These are phyloP conservation scores for Mariannaea elegans DNA, from an alignment of 2,329 filamentous ascomycete genomes.

Conservation along the genomic window DNA sequence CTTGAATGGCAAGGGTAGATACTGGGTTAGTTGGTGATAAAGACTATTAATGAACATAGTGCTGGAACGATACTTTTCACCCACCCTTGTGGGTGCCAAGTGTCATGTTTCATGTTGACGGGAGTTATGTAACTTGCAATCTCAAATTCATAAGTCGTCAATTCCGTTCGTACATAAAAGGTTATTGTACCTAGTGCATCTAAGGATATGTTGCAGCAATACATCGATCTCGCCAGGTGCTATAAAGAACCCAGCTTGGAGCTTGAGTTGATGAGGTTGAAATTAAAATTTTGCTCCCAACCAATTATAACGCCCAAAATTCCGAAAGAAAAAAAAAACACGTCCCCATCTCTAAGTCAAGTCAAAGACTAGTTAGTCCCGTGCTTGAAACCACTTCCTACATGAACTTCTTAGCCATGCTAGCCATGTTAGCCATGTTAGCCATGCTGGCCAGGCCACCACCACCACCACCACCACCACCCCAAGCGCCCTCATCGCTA, in stretches of 20 bases:
- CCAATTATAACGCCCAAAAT: slow-evolving; percentile 32
- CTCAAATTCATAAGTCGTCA: slow-evolving; percentile 9
- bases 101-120: slow-evolving; percentile 16
- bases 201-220: neutral
- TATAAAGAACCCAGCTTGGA: neutral
- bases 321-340: slow-evolving; percentile 10
- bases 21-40: slow-evolving; percentile 30
- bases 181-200: neutral
- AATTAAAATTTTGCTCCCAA: slow-evolving; percentile 18
- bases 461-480: slow-evolving; percentile 34
- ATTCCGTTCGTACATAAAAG: neutral
- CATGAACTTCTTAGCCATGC: slow-evolving; percentile 53
- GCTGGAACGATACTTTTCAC: slow-evolving; percentile 25
- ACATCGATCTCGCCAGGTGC: neutral
- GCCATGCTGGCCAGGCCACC: slow-evolving; percentile 43
- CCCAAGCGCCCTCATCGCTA: slow-evolving; percentile 44
- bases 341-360: slow-evolving; percentile 15
- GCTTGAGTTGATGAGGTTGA: slow-evolving; percentile 15
- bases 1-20: slow-evolving; percentile 27
- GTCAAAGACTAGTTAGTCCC: slow-evolving; percentile 10
- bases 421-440: slow-evolving; percentile 49
- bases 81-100: slow-evolving; percentile 4
- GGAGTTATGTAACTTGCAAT: slow-evolving; percentile 8
- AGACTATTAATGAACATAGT: slow-evolving; percentile 44
- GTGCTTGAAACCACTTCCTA: slow-evolving; percentile 31